Conservation (phyloP, 176 grass and related monocot species). For the Calamus simplicifolius region DNA sequence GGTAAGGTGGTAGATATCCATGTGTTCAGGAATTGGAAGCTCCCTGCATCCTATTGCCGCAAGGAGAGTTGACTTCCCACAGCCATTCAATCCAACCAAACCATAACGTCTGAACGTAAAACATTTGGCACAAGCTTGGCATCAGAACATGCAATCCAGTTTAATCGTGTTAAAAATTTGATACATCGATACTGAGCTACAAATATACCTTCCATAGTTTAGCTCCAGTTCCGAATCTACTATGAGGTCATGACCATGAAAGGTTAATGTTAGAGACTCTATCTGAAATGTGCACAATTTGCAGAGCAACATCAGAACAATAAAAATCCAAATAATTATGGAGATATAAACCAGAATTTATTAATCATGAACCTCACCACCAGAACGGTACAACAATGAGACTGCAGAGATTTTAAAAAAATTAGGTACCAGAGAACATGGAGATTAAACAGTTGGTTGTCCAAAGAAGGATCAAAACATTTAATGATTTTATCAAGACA, state of each 20-base stretch:
- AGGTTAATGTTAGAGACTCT: slow-evolving; percentile 84
- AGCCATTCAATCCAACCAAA: slow-evolving; percentile 91
- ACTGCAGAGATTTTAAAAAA: too few species aligned
- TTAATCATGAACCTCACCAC: too few species aligned
- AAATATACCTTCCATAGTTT: slow-evolving; percentile 71
- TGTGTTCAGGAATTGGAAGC: slow-evolving; percentile 91
- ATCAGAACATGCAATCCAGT: not conserved
- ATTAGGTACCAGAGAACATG: too few species aligned
- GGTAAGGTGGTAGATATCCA: slow-evolving; percentile 88
- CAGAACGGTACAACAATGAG: too few species aligned
- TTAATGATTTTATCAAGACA: too few species aligned
- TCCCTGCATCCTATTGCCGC: slow-evolving; percentile 72
- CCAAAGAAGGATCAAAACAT: too few species aligned
- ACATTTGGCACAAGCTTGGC: not conserved
- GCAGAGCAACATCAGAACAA: not conserved
- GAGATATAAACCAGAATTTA: too few species aligned
- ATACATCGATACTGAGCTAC: not conserved
- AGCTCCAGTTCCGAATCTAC: slow-evolving; percentile 94
- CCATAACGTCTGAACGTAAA: slow-evolving; percentile 72
- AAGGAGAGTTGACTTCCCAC: slow-evolving; percentile 96
- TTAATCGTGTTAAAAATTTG: too few species aligned
- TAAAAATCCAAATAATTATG: not conserved
- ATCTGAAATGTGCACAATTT: slow-evolving; percentile 48
- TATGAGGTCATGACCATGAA: slow-evolving; percentile 98
- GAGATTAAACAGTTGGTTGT: too few species aligned